These are phyloP conservation scores for Microbotryum scabiosae DNA, from an alignment of 1,284 basidiomycete genomes.

Conservation along the genomic window DNA sequence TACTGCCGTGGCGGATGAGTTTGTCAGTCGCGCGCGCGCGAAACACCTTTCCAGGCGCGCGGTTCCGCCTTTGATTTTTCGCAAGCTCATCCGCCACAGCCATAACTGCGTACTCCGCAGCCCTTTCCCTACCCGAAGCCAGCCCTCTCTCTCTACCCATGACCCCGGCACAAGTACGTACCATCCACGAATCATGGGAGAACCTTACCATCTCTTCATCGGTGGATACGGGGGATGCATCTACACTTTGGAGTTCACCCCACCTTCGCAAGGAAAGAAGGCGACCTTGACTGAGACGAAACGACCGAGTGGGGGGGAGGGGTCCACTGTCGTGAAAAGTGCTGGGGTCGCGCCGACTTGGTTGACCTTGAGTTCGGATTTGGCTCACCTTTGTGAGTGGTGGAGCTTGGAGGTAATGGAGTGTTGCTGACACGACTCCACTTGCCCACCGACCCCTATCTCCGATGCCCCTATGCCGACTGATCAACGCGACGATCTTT, in stretches of 20 bases:
- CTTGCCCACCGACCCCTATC: neutral
- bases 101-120: too few relatives aligned
- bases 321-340: too few relatives aligned
- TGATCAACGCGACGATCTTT: neutral
- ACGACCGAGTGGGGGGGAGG: too few relatives aligned
- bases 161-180: too few relatives aligned
- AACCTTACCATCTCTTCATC: slow-evolving; percentile 3
- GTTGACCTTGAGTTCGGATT: slow-evolving; percentile 4
- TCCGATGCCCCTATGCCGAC: too few relatives aligned
- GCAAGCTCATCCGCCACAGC: too few relatives aligned
- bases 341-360: slow-evolving; percentile 24
- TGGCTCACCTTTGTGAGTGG: neutral
- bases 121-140: too few relatives aligned
- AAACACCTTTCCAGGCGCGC: too few relatives aligned
- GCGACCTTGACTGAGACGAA: neutral
- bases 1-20: too few relatives aligned
- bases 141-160: too few relatives aligned
- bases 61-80: too few relatives aligned
- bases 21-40: too few relatives aligned
- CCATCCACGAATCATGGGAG: neutral
- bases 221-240: slow-evolving; percentile 21
- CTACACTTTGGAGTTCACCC: slow-evolving; percentile 13
- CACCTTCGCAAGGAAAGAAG: neutral
- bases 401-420: neutral
- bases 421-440: slow-evolving; percentile 2